Percentiles rank a stretch among this genome's conserved stretches.
Evolutionary conservation across 352 stramenopile species (phyloP).

Genomic region (Phytophthora nicotianae): DNA sequence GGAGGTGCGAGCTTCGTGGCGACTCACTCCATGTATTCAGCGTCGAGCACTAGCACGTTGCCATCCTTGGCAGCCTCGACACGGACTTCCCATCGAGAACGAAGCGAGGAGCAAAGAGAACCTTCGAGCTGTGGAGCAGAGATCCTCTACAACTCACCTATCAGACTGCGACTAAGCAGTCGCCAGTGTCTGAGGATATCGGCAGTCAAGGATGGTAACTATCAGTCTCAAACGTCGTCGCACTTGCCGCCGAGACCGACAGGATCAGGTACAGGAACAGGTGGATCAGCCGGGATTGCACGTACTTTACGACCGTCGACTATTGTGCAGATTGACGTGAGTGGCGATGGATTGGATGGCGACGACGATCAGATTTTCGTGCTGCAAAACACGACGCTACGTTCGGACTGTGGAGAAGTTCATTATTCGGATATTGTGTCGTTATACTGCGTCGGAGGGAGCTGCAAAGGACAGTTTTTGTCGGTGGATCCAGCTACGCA

Average conservation of each 20-base stretch:
- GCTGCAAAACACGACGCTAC: constrained; percentile 73
- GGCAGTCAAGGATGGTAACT: constrained; percentile 15
- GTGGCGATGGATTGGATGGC: constrained; percentile 67
- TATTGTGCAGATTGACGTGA: constrained; percentile 52
- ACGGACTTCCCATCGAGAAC: constrained; percentile 28
- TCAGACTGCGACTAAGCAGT: constrained; percentile 75
- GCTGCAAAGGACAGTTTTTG: constrained; percentile 73
- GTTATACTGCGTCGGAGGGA: constrained; percentile 74
- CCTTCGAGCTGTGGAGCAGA: constrained; percentile 69
- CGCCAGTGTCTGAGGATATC: constrained; percentile 70
- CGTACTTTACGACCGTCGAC: constrained; percentile 17
- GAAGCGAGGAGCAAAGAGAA: constrained; percentile 51
- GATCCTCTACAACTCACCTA: constrained; percentile 73
- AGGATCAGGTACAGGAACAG: constrained; percentile 13
- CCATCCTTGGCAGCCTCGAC: constrained; percentile 19
- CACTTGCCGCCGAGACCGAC: constrained; percentile 36
- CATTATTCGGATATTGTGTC: constrained; percentile 80
- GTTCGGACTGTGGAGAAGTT: constrained; percentile 68
- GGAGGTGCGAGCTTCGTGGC: constrained; percentile 22
- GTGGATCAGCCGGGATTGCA: constrained; percentile 25
- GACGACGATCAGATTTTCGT: constrained; percentile 84
- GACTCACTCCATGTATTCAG: constrained; percentile 11
- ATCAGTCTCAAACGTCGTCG: constrained; percentile 14
- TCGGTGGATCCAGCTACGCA: constrained; percentile 68
- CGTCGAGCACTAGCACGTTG: constrained; percentile 21